Conservation (phyloP, 2,329 filamentous ascomycete genomes). For the Nakataea oryzae region DNA sequence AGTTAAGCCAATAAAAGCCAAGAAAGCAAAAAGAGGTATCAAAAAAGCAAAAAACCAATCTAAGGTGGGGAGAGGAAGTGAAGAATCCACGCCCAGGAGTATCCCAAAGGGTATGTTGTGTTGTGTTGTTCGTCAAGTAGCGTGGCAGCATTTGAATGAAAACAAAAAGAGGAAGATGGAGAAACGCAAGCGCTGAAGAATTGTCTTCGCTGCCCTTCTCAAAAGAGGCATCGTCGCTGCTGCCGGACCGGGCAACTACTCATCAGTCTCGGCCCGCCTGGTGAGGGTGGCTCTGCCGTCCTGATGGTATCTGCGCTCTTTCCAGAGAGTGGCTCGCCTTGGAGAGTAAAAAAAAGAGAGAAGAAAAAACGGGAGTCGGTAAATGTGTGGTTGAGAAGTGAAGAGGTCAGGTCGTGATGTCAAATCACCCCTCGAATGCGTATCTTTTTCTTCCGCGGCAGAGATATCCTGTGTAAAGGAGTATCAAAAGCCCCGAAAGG, state of each 20-base stretch:
- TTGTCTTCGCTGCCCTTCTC: not conserved
- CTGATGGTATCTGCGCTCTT: not conserved
- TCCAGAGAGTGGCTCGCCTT: not conserved
- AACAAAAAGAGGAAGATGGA: not conserved
- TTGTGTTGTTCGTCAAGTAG: not conserved
- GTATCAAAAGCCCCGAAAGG: not conserved
- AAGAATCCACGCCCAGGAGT: not conserved
- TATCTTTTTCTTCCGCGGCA: not conserved
- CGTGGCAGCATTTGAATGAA: not conserved
- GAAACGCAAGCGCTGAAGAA: not conserved
- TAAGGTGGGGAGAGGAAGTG: not conserved
- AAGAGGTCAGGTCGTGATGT: not conserved
- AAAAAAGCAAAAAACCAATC: not conserved
- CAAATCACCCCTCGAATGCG: not conserved
- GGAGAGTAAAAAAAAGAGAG: not conserved
- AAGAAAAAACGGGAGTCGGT: not conserved
- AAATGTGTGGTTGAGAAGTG: not conserved
- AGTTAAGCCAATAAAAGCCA: not conserved
- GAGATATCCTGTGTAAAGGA: not conserved
- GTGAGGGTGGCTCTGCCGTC: too few relatives aligned
- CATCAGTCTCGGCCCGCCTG: not conserved
- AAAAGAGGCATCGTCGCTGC: not conserved
- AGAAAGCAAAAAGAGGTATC: not conserved
- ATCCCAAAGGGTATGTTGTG: too few relatives aligned
- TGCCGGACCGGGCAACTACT: not conserved